These are phyloP conservation scores for Petunia secreta DNA, from an alignment of 257 asterid genomes.

Conservation along the genomic window DNA sequence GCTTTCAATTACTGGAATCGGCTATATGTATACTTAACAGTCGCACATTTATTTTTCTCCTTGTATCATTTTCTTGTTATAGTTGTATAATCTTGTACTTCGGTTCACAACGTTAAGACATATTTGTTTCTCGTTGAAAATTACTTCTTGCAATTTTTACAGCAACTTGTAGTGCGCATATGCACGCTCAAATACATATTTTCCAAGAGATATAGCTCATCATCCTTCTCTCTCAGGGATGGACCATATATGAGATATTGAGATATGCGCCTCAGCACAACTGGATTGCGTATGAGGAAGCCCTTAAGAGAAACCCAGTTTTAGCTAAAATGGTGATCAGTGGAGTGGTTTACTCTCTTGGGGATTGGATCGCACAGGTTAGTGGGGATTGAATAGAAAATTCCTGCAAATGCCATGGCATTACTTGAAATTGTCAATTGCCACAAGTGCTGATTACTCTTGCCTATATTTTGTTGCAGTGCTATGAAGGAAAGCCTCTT, in stretches of 20 bases:
- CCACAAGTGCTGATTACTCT: not conserved
- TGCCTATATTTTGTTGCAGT: constrained; percentile 41
- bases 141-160: not conserved
- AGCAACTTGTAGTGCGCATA: not conserved
- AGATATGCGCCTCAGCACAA: constrained; percentile 88
- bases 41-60: not conserved
- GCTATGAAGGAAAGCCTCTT: constrained; percentile 87
- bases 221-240: constrained; percentile 57
- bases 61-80: not conserved
- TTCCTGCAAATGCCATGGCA: not conserved
- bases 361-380: constrained; percentile 96
- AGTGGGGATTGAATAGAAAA: constrained; percentile 21
- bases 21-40: not conserved
- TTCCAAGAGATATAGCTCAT: not conserved
- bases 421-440: not conserved
- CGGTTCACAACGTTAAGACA: not conserved
- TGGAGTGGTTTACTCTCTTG: constrained; percentile 82
- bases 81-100: not conserved
- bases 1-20: not conserved
- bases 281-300: constrained; percentile 89
- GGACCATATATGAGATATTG: constrained; percentile 80
- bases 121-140: not conserved
- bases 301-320: constrained; percentile 78
- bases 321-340: constrained; percentile 86
- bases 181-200: not conserved